Percentiles rank a stretch among this genome's conserved stretches.
Evolutionary conservation across 1,139 yeast species (phyloP).

Genomic region (Pichia sp.): DNA sequence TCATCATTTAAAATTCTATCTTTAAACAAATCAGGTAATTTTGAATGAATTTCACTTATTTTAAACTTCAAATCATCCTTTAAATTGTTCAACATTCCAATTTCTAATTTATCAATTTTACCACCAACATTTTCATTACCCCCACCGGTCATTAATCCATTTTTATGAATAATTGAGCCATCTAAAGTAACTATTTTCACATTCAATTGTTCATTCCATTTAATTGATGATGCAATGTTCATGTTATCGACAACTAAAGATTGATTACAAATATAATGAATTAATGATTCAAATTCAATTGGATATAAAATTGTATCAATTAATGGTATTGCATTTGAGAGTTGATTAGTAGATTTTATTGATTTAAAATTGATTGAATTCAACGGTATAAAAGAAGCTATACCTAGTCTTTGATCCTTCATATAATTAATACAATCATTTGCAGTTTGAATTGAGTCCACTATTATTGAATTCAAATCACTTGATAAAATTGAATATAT

Average conservation of each 20-base stretch:
- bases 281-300: conserved; percentile 64
- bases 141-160: conserved; percentile 95
- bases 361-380: conserved; percentile 66
- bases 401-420: conserved; percentile 81
- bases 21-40: conserved; percentile 48
- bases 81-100: conserved; percentile 46
- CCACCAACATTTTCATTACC: conserved; percentile 34
- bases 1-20: conserved; percentile 55
- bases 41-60: conserved; percentile 43
- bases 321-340: conserved; percentile 55
- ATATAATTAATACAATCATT: conserved; percentile 75
- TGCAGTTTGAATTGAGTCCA: conserved; percentile 69
- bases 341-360: conserved; percentile 42
- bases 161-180: conserved; percentile 77
- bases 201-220: conserved; percentile 58
- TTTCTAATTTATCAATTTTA: conserved; percentile 74
- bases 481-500: conserved; percentile 75
- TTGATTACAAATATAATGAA: conserved; percentile 74
- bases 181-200: conserved; percentile 74
- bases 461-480: conserved; percentile 76
- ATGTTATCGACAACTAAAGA: conserved; percentile 74
- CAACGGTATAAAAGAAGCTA: conserved; percentile 82
- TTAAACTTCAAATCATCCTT: conserved; percentile 58
- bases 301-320: conserved; percentile 71
- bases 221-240: conserved; percentile 59